phyloP scores from a whole-genome alignment of 2,329 filamentous ascomycete genomes.

The Alternaria tenuissima region DNA sequence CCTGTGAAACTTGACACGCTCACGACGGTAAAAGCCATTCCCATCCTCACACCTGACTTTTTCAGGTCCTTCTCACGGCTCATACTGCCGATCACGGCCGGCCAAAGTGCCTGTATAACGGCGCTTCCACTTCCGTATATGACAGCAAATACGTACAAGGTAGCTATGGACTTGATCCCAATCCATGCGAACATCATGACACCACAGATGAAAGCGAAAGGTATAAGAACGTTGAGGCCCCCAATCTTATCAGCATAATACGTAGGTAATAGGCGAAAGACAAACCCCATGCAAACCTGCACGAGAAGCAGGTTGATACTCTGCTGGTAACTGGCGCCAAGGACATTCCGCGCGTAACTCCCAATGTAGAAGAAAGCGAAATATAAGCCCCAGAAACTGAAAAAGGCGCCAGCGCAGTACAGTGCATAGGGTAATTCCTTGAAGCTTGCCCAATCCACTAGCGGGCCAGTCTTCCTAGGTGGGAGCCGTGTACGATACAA shows the following conservation, averaged over 20 bases:
- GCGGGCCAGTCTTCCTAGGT: slow-evolving; percentile 52
- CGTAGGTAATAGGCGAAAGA: slow-evolving; percentile 59
- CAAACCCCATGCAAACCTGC: slow-evolving; percentile 58
- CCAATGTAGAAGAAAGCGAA: slow-evolving; percentile 58
- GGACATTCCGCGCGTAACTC: slow-evolving; percentile 53
- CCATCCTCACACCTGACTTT: slow-evolving; percentile 46
- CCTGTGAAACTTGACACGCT: slow-evolving; percentile 48
- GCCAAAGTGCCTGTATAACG: slow-evolving; percentile 44
- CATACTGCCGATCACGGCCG: slow-evolving; percentile 33
- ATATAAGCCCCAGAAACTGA: slow-evolving; percentile 51
- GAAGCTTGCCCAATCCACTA: slow-evolving; percentile 54
- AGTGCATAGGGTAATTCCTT: slow-evolving; percentile 51
- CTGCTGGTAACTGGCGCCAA: slow-evolving; percentile 59
- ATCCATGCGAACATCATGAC: slow-evolving; percentile 54
- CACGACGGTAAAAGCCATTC: slow-evolving; percentile 50
- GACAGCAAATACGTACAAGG: slow-evolving; percentile 42
- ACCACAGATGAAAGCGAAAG: slow-evolving; percentile 57
- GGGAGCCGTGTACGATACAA: slow-evolving; percentile 51
- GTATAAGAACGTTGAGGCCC: slow-evolving; percentile 59
- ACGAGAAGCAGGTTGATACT: slow-evolving; percentile 66
- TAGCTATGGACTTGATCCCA: slow-evolving; percentile 33
- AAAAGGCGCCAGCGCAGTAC: slow-evolving; percentile 49
- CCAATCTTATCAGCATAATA: slow-evolving; percentile 52
- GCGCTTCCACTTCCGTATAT: slow-evolving; percentile 42
- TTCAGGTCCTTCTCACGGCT: slow-evolving; percentile 48